Conservation (phyloP, 495 filamentous ascomycete species). For the Hypomontagnella monticulosa region DNA sequence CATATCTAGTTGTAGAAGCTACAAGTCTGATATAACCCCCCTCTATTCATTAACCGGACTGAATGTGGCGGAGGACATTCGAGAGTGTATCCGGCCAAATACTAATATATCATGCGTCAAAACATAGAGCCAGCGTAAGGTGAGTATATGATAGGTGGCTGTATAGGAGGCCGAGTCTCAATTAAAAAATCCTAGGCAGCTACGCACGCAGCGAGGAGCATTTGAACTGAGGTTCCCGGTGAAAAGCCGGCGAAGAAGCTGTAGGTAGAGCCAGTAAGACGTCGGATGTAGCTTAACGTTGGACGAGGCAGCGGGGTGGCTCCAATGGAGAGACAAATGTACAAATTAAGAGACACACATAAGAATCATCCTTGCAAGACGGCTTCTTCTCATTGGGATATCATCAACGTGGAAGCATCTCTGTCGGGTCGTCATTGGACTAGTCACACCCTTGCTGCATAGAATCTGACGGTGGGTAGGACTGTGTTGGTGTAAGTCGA, state of each 20-base stretch:
- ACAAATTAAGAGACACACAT: slow-evolving; percentile 27
- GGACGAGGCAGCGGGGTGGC: slow-evolving; percentile 2
- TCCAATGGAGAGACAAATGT: slow-evolving; percentile 21
- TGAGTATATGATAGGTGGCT: background rate
- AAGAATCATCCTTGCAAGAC: slow-evolving; percentile 27
- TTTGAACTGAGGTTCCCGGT: slow-evolving; percentile 11
- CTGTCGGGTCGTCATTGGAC: slow-evolving; percentile 23
- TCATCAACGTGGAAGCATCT: slow-evolving; percentile 13
- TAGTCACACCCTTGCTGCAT: slow-evolving; percentile 26
- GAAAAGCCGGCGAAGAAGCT: slow-evolving; percentile 12
- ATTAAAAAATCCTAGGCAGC: background rate
- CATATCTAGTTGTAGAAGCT: slow-evolving; percentile 9
- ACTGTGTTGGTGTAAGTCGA: slow-evolving; percentile 27
- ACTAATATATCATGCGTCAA: background rate
- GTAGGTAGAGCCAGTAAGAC: slow-evolving; percentile 12
- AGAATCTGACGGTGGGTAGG: slow-evolving; percentile 37
- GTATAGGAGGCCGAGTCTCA: background rate
- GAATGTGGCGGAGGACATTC: background rate
- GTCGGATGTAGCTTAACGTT: slow-evolving; percentile 1
- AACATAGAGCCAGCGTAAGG: background rate
- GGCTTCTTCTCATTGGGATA: slow-evolving; percentile 18
- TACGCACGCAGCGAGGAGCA: background rate
- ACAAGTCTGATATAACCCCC: background rate
- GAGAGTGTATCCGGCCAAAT: background rate
- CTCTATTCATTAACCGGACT: background rate